A percentile compares a stretch with the other conserved stretches of the same genome.
Evolutionary conservation across 2,329 filamentous ascomycete species (phyloP).

Genomic region (Diaporthe helianthi): DNA sequence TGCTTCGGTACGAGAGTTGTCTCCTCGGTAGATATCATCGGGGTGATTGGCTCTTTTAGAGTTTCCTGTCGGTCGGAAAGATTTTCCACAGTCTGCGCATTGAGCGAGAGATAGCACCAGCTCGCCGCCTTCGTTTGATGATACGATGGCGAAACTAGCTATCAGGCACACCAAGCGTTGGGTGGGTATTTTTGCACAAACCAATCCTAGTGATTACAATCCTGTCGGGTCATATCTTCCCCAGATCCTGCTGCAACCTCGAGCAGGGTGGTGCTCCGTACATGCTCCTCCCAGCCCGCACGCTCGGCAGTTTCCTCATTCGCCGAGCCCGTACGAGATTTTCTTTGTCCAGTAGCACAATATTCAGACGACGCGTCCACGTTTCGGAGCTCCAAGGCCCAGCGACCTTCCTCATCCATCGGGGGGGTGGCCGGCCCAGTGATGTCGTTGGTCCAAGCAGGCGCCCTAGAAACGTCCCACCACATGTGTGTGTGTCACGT

Average conservation of each 20-base stretch:
- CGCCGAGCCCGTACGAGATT: neutral
- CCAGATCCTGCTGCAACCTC: neutral
- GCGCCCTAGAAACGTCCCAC: too few relatives aligned
- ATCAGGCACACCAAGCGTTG: neutral
- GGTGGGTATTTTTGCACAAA: neutral
- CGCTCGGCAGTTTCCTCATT: conserved; percentile 20
- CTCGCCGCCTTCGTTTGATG: neutral
- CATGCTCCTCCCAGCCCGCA: neutral
- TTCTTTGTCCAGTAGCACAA: conserved; percentile 2
- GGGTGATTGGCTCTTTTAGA: neutral
- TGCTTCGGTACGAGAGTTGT: neutral
- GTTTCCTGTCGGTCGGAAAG: neutral
- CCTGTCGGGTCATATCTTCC: neutral
- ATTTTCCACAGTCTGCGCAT: neutral
- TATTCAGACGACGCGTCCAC: conserved; percentile 17
- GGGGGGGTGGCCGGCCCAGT: neutral
- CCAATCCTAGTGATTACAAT: neutral
- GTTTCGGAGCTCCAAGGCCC: neutral
- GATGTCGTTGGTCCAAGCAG: neutral
- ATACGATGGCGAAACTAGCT: neutral
- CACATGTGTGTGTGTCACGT: neutral
- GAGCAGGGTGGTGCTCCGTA: neutral
- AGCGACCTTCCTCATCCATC: neutral
- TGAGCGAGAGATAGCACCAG: neutral
- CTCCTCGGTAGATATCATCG: too few relatives aligned